Evolutionary conservation across 2,329 filamentous ascomycete species (phyloP), one percentile per base, ranked within the genome.

Genomic region (Calonectria pteridis): DNA sequence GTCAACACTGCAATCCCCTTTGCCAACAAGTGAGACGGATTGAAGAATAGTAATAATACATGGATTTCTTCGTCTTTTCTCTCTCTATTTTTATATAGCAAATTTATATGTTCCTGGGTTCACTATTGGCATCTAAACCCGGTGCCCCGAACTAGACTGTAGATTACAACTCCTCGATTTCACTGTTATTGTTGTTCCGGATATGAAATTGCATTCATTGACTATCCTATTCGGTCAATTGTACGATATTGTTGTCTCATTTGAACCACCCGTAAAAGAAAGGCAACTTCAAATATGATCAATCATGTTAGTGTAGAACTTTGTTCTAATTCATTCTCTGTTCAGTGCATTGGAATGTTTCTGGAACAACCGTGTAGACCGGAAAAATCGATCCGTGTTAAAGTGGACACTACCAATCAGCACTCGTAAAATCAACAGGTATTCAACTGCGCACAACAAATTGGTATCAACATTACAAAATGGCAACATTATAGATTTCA

Each of bases 381-480:
- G 43, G 43, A 46, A 46, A 26, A 58, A 14, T 33, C 20, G 18
- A 35, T 7, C 16, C n/a, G 35, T 33, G 16, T 10, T 26, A 70
- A 76, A 78, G 76, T 72, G 74, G 72, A 71, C 33, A 37, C n/a
- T 29, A 9, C 46, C 14, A 64, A 46, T 58, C 23, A 68, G 69
- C 55, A 72, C 50, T 33, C 26, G 23, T n/a, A 9, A 43, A 76
- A 75, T 76, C 62, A 69, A 59, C 72, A 77, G 73, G 33, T 6
- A 53, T 53, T 31, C 18, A 33, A 49, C 26, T 33, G 40, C 40
- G 6, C 35, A 58, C 51, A 59, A 33, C 28, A 53, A 53, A 76
- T 64, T 78, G 74, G 70, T 78, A 79, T 80, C 72, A 75, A 73
- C 74, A 73, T 74, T 59, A 67, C 64, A 51, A 72, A 62, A 73